These are phyloP conservation scores for Cryptosporidium meleagridis DNA, from an alignment of 169 alveolate genomes.

Conservation along the genomic window DNA sequence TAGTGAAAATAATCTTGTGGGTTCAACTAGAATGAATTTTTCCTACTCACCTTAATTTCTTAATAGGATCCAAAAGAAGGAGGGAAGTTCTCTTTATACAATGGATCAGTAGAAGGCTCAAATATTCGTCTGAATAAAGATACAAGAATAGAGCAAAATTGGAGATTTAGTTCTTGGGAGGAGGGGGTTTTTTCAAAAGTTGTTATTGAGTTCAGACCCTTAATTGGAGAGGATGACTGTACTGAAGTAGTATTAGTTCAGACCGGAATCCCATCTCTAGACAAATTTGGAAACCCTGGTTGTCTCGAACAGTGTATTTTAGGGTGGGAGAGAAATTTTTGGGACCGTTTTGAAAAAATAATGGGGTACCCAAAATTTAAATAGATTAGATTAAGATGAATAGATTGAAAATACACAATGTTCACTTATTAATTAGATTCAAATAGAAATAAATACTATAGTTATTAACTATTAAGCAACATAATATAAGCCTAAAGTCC, in stretches of 20 bases:
- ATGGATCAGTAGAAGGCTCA: conserved; percentile 54
- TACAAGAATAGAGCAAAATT: conserved; percentile 32
- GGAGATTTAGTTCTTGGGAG: conserved; percentile 73
- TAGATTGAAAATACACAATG: too few relatives aligned
- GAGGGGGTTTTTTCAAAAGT: conserved; percentile 60
- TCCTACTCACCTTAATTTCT: background rate
- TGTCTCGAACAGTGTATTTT: conserved; percentile 48
- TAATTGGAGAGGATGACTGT: conserved; percentile 60
- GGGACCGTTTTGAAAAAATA: conserved; percentile 73
- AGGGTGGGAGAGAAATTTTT: conserved; percentile 69
- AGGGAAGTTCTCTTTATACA: conserved; percentile 52
- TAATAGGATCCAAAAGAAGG: conserved; percentile 55
- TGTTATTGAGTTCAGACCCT: conserved; percentile 41
- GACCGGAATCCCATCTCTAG: conserved; percentile 56
- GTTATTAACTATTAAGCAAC: background rate
- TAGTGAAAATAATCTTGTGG: background rate
- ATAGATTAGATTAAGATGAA: background rate
- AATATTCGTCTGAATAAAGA: conserved; percentile 15
- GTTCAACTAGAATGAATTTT: background rate
- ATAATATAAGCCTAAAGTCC: background rate
- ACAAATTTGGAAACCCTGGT: conserved; percentile 68
- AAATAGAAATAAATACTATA: background rate
- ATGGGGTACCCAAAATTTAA: conserved; percentile 67
- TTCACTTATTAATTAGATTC: too few relatives aligned
- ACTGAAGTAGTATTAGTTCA: conserved; percentile 37